These are phyloP conservation scores for Thelonectria discophora DNA, from an alignment of 2,329 filamentous ascomycete species.

Conservation along the genomic window DNA sequence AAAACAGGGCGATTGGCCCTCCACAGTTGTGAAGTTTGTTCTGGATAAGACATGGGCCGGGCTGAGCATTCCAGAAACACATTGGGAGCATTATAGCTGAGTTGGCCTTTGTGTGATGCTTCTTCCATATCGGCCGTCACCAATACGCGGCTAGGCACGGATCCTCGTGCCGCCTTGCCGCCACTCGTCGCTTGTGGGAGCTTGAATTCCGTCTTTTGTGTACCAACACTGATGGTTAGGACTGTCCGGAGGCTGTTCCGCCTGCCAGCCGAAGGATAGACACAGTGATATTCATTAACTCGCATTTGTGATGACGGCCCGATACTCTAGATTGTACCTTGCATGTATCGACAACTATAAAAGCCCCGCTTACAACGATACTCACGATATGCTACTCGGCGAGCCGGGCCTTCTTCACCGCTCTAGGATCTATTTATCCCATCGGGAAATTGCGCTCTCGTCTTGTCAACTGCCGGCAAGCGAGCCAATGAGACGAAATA, in stretches of 20 bases:
- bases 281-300: too few relatives aligned
- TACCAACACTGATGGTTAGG: too few relatives aligned
- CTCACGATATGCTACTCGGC: slow-evolving; percentile 30
- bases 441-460: slow-evolving; percentile 32
- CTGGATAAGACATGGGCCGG: not conserved
- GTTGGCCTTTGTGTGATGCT: not conserved
- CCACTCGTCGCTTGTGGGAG: not conserved
- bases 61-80: not conserved
- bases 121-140: too few relatives aligned
- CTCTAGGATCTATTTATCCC: slow-evolving; percentile 33
- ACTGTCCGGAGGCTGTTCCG: too few relatives aligned
- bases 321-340: slow-evolving; percentile 3
- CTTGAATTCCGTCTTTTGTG: too few relatives aligned
- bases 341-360: not conserved
- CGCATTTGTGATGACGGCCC: too few relatives aligned
- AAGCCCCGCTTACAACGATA: slow-evolving; percentile 12
- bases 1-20: slow-evolving; percentile 8
- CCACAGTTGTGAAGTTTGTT: not conserved
- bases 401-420: slow-evolving; percentile 34
- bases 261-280: too few relatives aligned
- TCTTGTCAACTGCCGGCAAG: slow-evolving; percentile 19
- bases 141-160: not conserved
- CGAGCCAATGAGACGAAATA: slow-evolving; percentile 25
- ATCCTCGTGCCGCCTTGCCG: slow-evolving; percentile 17
- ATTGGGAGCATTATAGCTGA: not conserved